A percentile compares a stretch with the other conserved stretches of the same genome.
These are phyloP conservation scores for Babjeviella inositovora DNA, from an alignment of 805 yeast genomes.

Conservation along the genomic window DNA sequence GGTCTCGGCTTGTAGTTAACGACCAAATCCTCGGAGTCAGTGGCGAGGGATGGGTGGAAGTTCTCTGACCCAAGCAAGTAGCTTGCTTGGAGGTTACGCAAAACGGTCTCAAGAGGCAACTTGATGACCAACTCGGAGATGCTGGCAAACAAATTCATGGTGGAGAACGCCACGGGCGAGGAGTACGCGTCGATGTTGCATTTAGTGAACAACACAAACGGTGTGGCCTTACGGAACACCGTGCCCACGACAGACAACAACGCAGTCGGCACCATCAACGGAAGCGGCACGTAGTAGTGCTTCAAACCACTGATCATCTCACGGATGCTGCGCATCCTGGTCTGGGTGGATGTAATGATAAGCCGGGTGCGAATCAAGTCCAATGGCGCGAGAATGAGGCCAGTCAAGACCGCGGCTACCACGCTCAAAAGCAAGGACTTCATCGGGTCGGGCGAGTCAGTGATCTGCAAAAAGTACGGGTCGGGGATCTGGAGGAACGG, in stretches of 20 bases:
- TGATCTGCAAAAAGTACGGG: conserved; percentile 69
- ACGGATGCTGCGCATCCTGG: conserved; percentile 49
- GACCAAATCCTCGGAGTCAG: conserved; percentile 32
- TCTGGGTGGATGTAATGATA: conserved; percentile 49
- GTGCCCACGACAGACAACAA: conserved; percentile 45
- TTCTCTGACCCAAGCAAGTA: conserved; percentile 25
- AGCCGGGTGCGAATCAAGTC: conserved; percentile 69
- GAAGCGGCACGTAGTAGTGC: conserved; percentile 34
- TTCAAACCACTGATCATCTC: conserved; percentile 40
- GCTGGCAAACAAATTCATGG: conserved; percentile 43
- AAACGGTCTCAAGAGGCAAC: conserved; percentile 76
- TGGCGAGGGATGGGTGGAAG: conserved; percentile 24
- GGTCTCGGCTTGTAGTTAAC: conserved; percentile 15
- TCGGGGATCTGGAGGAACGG: conserved; percentile 77
- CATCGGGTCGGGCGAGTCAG: conserved; percentile 66
- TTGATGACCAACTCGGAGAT: conserved; percentile 55
- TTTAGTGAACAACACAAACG: conserved; percentile 39
- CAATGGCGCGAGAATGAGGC: conserved; percentile 61
- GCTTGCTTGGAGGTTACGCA: conserved; percentile 70
- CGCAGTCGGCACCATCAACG: conserved; percentile 50
- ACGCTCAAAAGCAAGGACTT: conserved; percentile 54
- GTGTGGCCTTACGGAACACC: conserved; percentile 51
- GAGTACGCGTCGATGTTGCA: conserved; percentile 53
- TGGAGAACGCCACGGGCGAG: conserved; percentile 42
- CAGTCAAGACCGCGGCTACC: conserved; percentile 57